These are phyloP conservation scores for Perilla frutescens DNA, from an alignment of 257 asterid genomes.

Conservation along the genomic window DNA sequence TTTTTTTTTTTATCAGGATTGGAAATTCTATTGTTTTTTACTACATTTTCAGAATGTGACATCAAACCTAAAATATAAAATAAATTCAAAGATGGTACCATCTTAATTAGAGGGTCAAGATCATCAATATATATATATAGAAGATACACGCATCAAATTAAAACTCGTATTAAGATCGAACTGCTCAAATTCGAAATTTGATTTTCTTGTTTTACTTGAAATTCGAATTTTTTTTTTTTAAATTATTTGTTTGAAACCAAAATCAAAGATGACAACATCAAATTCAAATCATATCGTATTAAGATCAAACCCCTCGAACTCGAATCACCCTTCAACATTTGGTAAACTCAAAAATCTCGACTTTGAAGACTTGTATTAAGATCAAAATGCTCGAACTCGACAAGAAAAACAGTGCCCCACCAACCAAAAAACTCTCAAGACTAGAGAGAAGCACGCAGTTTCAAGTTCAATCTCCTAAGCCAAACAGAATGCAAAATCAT, in stretches of 20 bases:
- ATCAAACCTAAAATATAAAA: neutral
- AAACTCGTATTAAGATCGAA: too few species aligned
- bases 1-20: neutral
- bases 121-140: neutral
- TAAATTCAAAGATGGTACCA: too few species aligned
- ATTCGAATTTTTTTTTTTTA: too few species aligned
- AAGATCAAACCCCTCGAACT: neutral
- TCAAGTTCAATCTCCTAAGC: slow-evolving; percentile 69
- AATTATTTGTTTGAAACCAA: too few species aligned
- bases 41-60: neutral
- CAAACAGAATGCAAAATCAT: slow-evolving; percentile 78
- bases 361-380: neutral
- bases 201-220: too few species aligned
- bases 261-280: too few species aligned
- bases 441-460: slow-evolving; percentile 19
- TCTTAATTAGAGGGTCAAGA: too few species aligned
- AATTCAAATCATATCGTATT: neutral
- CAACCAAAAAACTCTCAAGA: neutral
- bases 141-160: neutral
- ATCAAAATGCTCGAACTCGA: slow-evolving; percentile 1
- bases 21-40: neutral
- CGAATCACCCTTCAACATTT: too few species aligned
- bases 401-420: neutral
- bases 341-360: too few species aligned
- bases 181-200: too few species aligned